phyloP scores from a whole-genome alignment of 192 early-diverging fungal species.

The Phlyctochytrium arcticum region DNA sequence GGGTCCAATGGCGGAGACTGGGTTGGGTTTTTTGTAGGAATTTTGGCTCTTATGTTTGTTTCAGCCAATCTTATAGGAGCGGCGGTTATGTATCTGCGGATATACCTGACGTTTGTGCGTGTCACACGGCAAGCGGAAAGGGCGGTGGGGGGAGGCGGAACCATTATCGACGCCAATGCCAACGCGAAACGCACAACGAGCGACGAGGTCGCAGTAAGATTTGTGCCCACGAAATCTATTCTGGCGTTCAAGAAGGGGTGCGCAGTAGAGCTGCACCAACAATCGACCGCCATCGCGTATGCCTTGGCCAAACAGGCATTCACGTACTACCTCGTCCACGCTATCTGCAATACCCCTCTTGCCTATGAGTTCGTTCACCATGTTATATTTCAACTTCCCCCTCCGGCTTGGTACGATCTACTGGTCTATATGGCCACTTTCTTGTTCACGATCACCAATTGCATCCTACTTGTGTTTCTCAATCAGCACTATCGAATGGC shows the following conservation, averaged over 20 bases:
- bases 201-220: too few relatives aligned
- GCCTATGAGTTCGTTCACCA: too few relatives aligned
- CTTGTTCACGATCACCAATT: background rate
- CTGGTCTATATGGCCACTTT: slow-evolving; percentile 1
- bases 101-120: slow-evolving; percentile 3
- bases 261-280: too few relatives aligned
- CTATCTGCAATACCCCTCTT: background rate
- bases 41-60: background rate
- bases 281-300: background rate
- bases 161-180: too few relatives aligned
- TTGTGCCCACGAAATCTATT: too few relatives aligned
- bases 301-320: slow-evolving; percentile 7
- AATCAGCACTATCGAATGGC: background rate
- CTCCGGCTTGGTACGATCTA: background rate
- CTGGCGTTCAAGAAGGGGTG: too few relatives aligned
- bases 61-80: background rate
- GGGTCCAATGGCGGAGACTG: background rate
- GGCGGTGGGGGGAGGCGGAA: too few relatives aligned
- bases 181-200: too few relatives aligned
- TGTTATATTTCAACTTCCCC: too few relatives aligned
- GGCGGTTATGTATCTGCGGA: background rate
- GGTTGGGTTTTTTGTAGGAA: background rate
- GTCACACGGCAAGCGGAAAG: too few relatives aligned
- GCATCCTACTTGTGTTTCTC: slow-evolving; percentile 1
- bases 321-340: slow-evolving; percentile 2